Percentiles rank a stretch among this genome's conserved stretches.
Conservation (phyloP, 805 yeast species). For the Hanseniaspora clermontiae region DNA sequence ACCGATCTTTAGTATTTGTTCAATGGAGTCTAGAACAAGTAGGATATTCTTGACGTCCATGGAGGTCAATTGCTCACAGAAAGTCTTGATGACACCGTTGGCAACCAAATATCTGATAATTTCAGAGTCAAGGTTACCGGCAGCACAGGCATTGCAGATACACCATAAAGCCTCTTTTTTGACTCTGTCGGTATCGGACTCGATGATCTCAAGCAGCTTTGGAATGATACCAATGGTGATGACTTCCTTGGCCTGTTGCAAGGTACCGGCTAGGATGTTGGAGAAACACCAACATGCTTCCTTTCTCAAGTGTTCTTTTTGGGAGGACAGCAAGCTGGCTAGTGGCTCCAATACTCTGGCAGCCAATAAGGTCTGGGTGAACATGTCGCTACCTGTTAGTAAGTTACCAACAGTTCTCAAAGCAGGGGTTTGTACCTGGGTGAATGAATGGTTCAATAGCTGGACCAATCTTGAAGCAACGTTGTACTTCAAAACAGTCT, state of each 20-base stretch:
- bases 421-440: slow-evolving; percentile 91
- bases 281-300: slow-evolving; percentile 99
- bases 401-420: slow-evolving; percentile 94
- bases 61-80: slow-evolving; percentile 78
- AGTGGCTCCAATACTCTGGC: slow-evolving; percentile 83
- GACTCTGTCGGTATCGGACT: slow-evolving; percentile 84
- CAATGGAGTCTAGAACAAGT: slow-evolving; percentile 89
- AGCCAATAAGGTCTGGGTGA: slow-evolving; percentile 89
- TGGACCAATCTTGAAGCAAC: slow-evolving; percentile 91
- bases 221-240: slow-evolving; percentile 91
- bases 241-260: slow-evolving; percentile 92
- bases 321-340: slow-evolving; percentile 62
- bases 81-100: slow-evolving; percentile 95
- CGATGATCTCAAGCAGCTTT: slow-evolving; percentile 66
- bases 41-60: slow-evolving; percentile 88
- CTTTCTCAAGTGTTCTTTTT: slow-evolving; percentile 85
- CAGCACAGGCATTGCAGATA: slow-evolving; percentile 91
- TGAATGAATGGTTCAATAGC: slow-evolving; percentile 68
- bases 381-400: slow-evolving; percentile 91
- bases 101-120: slow-evolving; percentile 83
- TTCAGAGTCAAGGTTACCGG: slow-evolving; percentile 83
- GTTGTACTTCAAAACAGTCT: slow-evolving; percentile 92
- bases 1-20: slow-evolving; percentile 86
- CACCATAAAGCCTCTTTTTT: slow-evolving; percentile 99
- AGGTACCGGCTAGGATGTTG: slow-evolving; percentile 93